phyloP scores from a whole-genome alignment of 495 filamentous ascomycete genomes.

The Penicillium ucsense region DNA sequence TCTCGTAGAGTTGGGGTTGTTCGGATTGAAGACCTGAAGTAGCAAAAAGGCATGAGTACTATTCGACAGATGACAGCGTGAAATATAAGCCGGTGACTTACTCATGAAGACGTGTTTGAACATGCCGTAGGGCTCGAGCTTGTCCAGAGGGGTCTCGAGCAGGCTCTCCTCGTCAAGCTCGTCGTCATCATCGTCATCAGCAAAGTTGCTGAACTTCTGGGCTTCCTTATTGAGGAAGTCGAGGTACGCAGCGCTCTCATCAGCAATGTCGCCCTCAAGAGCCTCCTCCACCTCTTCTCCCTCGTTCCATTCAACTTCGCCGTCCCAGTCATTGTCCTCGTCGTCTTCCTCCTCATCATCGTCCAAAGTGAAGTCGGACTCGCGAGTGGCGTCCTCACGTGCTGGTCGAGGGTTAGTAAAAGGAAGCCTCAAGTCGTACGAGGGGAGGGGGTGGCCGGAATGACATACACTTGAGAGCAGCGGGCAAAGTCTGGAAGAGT shows the following conservation, averaged over 20 bases:
- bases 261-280: conserved; percentile 56
- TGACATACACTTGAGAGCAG: conserved; percentile 68
- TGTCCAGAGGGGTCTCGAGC: conserved; percentile 88
- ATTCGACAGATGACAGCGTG: too few species aligned
- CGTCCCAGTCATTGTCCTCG: conserved; percentile 56
- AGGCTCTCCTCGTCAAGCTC: conserved; percentile 85
- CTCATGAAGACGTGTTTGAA: conserved; percentile 75
- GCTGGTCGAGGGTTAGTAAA: conserved; percentile 35
- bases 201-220: conserved; percentile 64
- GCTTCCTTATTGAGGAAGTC: conserved; percentile 94
- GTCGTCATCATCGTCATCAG: conserved; percentile 74
- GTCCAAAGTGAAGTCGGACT: conserved; percentile 69
- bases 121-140: conserved; percentile 83
- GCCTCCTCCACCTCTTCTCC: conserved; percentile 42
- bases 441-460: not conserved
- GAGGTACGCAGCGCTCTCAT: conserved; percentile 89
- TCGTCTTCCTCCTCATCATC: conserved; percentile 72
- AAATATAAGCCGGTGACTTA: conserved; percentile 41
- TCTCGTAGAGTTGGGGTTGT: conserved; percentile 81
- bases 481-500: conserved; percentile 84
- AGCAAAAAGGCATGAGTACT: too few species aligned
- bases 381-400: conserved; percentile 86
- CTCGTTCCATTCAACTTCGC: conserved; percentile 62
- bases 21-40: conserved; percentile 71
- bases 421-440: not conserved